Evolutionary conservation across 441 rosid genomes (phyloP).

Genomic region (Hura crepitans): DNA sequence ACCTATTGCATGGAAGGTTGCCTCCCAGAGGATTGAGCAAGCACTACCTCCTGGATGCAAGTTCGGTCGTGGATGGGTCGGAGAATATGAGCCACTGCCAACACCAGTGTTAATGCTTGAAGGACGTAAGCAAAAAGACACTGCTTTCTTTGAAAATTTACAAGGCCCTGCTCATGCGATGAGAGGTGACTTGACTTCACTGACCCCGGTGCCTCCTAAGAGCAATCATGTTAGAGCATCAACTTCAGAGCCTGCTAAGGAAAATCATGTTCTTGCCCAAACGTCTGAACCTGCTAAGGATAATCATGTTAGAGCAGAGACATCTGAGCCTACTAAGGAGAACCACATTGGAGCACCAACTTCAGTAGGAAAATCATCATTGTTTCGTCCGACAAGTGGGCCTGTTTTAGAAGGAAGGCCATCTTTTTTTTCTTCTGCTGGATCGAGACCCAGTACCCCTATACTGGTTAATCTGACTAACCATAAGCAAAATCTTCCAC

Average conservation of each 20-base stretch:
- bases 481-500: conserved; percentile 40
- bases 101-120: conserved; percentile 65
- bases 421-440: conserved; percentile 35
- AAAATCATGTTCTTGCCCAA: conserved; percentile 5
- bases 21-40: conserved; percentile 72
- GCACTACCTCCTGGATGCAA: conserved; percentile 74
- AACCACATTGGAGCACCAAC: conserved; percentile 25
- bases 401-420: conserved; percentile 39
- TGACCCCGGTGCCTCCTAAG: conserved; percentile 30
- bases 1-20: conserved; percentile 79
- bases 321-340: conserved; percentile 15
- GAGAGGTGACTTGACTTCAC: conserved; percentile 34
- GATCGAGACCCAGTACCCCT: conserved; percentile 26
- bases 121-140: conserved; percentile 41
- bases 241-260: conserved; percentile 23
- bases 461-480: conserved; percentile 25
- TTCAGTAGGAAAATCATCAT: conserved; percentile 38
- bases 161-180: conserved; percentile 29
- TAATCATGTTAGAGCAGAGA: no score
- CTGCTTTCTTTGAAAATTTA: conserved; percentile 32
- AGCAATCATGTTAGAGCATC: conserved; percentile 29
- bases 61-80: conserved; percentile 99
- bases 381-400: conserved; percentile 33
- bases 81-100: conserved; percentile 88
- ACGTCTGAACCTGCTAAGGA: conserved; percentile 22